Evolutionary conservation across 192 early-diverging fungal genomes (phyloP).

Genomic region (Backusella circina): DNA sequence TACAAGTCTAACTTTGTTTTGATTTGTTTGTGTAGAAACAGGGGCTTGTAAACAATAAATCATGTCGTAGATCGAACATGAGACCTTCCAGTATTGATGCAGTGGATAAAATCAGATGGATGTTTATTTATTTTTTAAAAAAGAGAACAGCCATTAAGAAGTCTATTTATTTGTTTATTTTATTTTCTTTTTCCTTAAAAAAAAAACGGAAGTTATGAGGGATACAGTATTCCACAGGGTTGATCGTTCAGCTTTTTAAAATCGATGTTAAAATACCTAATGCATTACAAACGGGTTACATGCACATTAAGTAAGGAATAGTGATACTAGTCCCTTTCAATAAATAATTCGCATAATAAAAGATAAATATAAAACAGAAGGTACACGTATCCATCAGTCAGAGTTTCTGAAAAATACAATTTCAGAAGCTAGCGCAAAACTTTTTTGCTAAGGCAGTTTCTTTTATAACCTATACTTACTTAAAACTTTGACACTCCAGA

Average conservation of each 20-base stretch:
- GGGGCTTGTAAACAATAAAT: conserved; percentile 5
- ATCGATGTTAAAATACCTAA: neutral
- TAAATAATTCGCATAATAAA: neutral
- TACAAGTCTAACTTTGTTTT: conserved; percentile 4
- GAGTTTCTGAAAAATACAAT: neutral
- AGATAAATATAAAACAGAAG: neutral
- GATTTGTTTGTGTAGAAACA: neutral
- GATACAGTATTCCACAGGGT: neutral
- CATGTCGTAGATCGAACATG: neutral
- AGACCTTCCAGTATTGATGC: neutral
- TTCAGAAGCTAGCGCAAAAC: neutral
- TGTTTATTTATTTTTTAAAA: neutral
- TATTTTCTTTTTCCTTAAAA: no score
- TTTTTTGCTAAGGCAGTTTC: neutral
- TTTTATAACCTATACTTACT: neutral
- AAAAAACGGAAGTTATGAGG: neutral
- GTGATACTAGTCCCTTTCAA: neutral
- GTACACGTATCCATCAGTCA: neutral
- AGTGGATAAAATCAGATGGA: neutral
- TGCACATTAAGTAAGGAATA: neutral
- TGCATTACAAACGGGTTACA: neutral
- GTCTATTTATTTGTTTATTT: neutral
- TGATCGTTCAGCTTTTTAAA: neutral
- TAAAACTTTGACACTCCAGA: neutral
- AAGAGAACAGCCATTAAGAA: no score